Base-by-base conservation (phyloP, 495 filamentous ascomycete genomes). In the Penicillium lagena region DNA sequence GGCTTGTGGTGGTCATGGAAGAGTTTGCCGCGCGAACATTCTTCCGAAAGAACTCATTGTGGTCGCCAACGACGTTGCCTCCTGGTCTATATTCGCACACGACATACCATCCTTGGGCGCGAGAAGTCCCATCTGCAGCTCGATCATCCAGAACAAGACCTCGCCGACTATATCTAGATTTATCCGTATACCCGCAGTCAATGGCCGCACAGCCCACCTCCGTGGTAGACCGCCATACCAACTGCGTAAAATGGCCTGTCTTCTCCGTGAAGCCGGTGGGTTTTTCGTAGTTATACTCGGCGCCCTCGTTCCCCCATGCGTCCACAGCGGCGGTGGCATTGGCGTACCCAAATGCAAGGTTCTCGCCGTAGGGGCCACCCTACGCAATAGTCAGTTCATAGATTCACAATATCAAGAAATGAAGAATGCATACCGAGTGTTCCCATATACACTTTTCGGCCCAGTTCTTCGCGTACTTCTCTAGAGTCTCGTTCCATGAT, bases 181-280 rank as follows among this genome's bases (percentile, higher is more conserved):
- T 29, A 11, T 54, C 13, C 7, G 44, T 46, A 33, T 65, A 66
- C 14, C 68, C 73, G 45, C 87, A 91, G 45, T 79, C 59, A 43
- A 69, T 62, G 35, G 75, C 63, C 31, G 75, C 85, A 59, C 88
- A 94, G 7, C 88, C 88, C 0, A 90, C 77, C 36, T 72, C 62
- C 13, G 63, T 82, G 9, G 85, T 89, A 30, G 70, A 66, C 60
- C 76, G 80, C 88, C 88, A 94, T 1, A 91, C 86, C 35, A 94
- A 59, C 69, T 90, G 87, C 22, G 87, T 89, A 60, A 89, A 94
- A 64, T 94, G 87, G 0, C 87, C 88, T n/a, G 87, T 89, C 12
- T 63, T 52, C 47, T 85, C 73, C 7, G 48, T 65, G 58, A 86
- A 90, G 1, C 68, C 72, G 1, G 76, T 70, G 7, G 71, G 66